Base-by-base conservation (phyloP, 2,329 filamentous ascomycete genomes). In the Trichoderma simmonsii region DNA sequence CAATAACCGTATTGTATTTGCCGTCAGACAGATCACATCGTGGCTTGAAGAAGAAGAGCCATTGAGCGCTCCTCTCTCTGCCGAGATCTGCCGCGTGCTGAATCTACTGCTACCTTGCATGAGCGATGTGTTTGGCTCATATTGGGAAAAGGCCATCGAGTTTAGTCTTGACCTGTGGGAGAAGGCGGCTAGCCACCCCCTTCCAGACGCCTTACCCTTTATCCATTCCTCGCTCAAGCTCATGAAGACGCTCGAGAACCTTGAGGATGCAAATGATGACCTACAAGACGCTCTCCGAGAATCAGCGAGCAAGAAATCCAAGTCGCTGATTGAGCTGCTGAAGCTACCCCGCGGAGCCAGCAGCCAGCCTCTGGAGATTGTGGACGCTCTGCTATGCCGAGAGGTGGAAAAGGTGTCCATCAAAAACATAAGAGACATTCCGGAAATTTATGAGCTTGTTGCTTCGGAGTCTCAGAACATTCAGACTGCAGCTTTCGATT, bases 191-290 rank as follows among this genome's bases (percentile, higher is more conserved):
- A 80, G 81, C 2, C 83, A 85, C 7, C 73, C 80, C 1, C 73
- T 83, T 0, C 84, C 89, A 18, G 79, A 84, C 14, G 83, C 85
- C 6, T 77, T 93, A 1, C 88, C 93, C 0, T 87, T 91, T 30
- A 83, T 94, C 0, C 87, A 95, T 77, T 87, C 92, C 6, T 93
- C 93, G 0, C 84, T 98, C 30, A 92, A 91, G 77, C 84, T 98
- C 0, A 89, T 91, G 73, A 85, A 85, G 18, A 84, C 85, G 0
- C 79, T 98, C 2, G 87, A 90, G 74, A 84, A 83, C 3, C 81
- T 95, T 0, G 85, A 89, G 21, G 92, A 95, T 21, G 86, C 91
- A 2, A 98, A 97, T 74, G 95, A 98, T 74, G 95, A 98, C 79
- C 86, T 98, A 1, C 83, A 90, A 15, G 95, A 98, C 77, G 89